phyloP scores from a whole-genome alignment of 116 monocot species.

The Cymodocea nodosa region DNA sequence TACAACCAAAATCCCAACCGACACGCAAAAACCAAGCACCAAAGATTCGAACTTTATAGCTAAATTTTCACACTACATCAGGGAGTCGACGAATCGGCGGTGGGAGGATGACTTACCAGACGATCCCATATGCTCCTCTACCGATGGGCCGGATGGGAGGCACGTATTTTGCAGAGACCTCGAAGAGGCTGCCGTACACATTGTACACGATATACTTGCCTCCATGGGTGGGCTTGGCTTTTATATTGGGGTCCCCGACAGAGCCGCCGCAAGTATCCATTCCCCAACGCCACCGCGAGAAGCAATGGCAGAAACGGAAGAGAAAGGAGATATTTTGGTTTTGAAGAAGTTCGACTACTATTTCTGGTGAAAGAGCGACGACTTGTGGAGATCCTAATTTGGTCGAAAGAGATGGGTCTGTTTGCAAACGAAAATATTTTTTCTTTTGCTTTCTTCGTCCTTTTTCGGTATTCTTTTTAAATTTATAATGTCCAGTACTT shows the following conservation, averaged over 20 bases:
- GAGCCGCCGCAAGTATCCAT: neutral
- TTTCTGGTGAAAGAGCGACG: neutral
- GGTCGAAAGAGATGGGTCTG: neutral
- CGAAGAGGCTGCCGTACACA: slow-evolving; percentile 23
- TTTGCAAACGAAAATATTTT: neutral
- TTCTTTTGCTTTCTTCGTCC: neutral
- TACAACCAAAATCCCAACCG: neutral
- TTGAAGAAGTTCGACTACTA: neutral
- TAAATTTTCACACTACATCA: no score
- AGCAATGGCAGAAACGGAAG: neutral
- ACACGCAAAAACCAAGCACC: neutral
- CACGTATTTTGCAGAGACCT: slow-evolving; percentile 21
- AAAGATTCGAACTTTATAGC: neutral
- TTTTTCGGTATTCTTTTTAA: no score
- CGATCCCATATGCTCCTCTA: slow-evolving; percentile 24
- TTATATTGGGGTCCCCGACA: slow-evolving; percentile 1
- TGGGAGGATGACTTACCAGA: slow-evolving; percentile 12
- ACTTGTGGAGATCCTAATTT: neutral
- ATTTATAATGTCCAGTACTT: no score
- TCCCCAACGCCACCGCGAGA: neutral
- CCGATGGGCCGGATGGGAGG: slow-evolving; percentile 28
- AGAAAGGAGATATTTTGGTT: neutral
- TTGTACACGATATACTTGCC: slow-evolving; percentile 22
- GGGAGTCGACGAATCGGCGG: no score
- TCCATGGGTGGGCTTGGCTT: slow-evolving; percentile 10